Percentiles rank a stretch among this genome's conserved stretches.
Evolutionary conservation across 2,329 filamentous ascomycete genomes (phyloP).

Genomic region (Chaetomiaceae sp.): DNA sequence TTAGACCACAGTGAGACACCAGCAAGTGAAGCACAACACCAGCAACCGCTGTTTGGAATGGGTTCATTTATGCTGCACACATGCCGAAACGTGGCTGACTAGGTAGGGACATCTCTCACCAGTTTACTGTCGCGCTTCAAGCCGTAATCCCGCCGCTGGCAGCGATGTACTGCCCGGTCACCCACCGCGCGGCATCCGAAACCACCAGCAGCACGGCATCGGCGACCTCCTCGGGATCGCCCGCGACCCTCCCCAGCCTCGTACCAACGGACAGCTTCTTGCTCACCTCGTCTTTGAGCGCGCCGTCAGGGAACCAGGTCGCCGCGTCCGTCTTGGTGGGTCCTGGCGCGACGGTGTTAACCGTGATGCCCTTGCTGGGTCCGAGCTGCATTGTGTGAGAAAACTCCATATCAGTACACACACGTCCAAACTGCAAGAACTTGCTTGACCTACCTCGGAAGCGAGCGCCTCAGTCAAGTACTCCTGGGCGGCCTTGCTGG

Average conservation of each 20-base stretch:
- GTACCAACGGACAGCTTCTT: conserved; percentile 23
- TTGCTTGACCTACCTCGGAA: conserved; percentile 21
- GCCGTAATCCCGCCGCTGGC: conserved; percentile 32
- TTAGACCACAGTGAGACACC: too few relatives aligned
- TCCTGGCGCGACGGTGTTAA: conserved; percentile 39
- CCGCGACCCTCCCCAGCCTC: conserved; percentile 30
- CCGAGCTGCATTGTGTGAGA: conserved; percentile 23
- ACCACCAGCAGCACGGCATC: conserved; percentile 37
- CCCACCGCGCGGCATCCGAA: conserved; percentile 36
- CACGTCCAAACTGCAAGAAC: not conserved
- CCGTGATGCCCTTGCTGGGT: conserved; percentile 34
- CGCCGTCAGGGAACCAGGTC: conserved; percentile 14
- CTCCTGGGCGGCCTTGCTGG: conserved; percentile 33
- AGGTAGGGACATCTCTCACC: too few relatives aligned
- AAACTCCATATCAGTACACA: not conserved
- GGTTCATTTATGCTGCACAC: too few relatives aligned
- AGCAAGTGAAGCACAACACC: too few relatives aligned
- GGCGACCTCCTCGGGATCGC: conserved; percentile 35
- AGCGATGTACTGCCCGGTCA: conserved; percentile 38
- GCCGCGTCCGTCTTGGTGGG: conserved; percentile 32
- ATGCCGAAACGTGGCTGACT: too few relatives aligned
- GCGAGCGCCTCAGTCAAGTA: conserved; percentile 31
- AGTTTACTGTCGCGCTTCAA: not conserved
- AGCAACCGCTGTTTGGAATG: too few relatives aligned
- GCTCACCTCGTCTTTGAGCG: conserved; percentile 19